phyloP scores from a whole-genome alignment of 805 yeast species.

The Myxozyma udenii region DNA sequence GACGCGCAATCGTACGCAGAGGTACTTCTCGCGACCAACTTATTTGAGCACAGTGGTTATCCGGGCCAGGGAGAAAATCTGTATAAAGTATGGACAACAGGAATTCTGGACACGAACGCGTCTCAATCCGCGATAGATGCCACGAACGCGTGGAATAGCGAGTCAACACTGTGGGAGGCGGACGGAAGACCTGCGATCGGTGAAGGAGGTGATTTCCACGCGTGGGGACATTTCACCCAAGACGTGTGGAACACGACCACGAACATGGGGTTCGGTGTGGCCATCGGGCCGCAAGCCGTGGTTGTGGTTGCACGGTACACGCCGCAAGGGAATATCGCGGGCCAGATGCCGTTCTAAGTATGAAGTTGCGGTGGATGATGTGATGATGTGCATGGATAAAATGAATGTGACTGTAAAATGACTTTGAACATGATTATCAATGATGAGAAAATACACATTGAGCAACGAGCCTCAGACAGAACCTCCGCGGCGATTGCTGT shows the following conservation, averaged over 20 bases:
- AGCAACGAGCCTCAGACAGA: too few relatives aligned
- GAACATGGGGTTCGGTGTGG: background rate
- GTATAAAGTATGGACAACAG: background rate
- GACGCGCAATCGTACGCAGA: background rate
- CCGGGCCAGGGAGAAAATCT: background rate
- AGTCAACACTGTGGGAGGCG: background rate
- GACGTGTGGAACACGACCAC: background rate
- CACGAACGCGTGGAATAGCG: background rate
- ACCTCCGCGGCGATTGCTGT: too few relatives aligned
- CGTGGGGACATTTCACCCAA: background rate
- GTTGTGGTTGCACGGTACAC: slow-evolving; percentile 1
- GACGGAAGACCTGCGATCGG: slow-evolving; percentile 1
- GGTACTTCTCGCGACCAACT: background rate
- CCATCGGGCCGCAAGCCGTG: background rate
- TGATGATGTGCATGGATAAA: too few relatives aligned
- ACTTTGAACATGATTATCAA: too few relatives aligned
- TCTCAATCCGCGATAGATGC: background rate
- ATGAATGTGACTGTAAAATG: too few relatives aligned
- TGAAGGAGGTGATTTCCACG: background rate
- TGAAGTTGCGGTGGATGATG: too few relatives aligned
- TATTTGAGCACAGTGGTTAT: background rate
- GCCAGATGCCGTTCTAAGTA: background rate
- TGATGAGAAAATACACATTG: too few relatives aligned
- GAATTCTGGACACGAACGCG: background rate
- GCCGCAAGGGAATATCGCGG: background rate